phyloP scores from a whole-genome alignment of 345 rosid genomes.

The Eucalyptus shirleyi region DNA sequence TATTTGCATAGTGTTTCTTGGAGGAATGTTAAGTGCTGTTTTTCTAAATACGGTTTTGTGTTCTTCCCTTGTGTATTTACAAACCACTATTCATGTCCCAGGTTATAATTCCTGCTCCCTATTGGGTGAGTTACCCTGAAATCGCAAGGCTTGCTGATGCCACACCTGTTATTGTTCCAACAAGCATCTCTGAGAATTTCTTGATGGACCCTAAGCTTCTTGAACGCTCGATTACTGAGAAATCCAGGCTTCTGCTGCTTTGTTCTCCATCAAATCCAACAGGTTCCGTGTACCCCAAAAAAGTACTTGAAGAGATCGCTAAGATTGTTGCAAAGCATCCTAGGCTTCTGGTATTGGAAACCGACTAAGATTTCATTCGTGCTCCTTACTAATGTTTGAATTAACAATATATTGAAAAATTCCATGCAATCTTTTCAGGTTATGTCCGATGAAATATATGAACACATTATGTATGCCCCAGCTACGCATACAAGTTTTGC shows the following conservation, averaged over 20 bases:
- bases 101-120: constrained; percentile 98
- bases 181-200: constrained; percentile 72
- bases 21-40: background rate
- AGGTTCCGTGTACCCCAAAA: constrained; percentile 91
- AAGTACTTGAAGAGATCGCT: constrained; percentile 87
- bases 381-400: background rate
- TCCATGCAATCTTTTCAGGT: constrained; percentile 29
- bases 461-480: constrained; percentile 90
- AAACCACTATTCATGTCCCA: background rate
- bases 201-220: constrained; percentile 79
- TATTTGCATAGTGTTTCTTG: background rate
- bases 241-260: constrained; percentile 79
- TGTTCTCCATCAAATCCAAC: constrained; percentile 99
- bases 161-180: constrained; percentile 80
- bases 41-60: background rate
- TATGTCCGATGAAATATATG: constrained; percentile 92
- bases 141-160: constrained; percentile 94
- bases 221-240: constrained; percentile 59
- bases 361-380: background rate
- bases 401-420: background rate
- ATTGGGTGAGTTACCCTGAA: constrained; percentile 97
- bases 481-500: constrained; percentile 94
- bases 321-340: constrained; percentile 83
- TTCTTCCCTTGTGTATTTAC: background rate
- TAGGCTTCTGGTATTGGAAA: constrained; percentile 62